A percentile compares a stretch with the other conserved stretches of the same genome.
These are phyloP conservation scores for Trypanosoma theileri DNA, from an alignment of 208 protist genomes.

Conservation along the genomic window DNA sequence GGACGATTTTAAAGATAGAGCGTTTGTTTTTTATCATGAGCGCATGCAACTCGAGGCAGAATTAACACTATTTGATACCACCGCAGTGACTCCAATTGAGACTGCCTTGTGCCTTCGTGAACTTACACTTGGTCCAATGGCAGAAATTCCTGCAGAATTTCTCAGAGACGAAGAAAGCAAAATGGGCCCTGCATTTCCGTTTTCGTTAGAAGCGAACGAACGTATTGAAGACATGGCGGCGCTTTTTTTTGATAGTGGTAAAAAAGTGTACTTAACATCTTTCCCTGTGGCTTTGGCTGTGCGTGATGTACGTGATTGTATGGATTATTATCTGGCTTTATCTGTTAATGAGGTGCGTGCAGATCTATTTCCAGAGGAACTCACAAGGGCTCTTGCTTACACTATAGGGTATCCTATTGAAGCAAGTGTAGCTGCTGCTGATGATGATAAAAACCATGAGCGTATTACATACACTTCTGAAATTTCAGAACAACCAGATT, in stretches of 20 bases:
- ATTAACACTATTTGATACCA: slow-evolving; percentile 78
- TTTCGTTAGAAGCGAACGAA: slow-evolving; percentile 39
- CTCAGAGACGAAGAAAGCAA: slow-evolving; percentile 60
- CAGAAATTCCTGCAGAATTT: slow-evolving; percentile 49
- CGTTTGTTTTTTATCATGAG: slow-evolving; percentile 80
- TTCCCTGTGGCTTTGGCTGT: slow-evolving; percentile 47
- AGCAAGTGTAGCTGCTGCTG: not conserved
- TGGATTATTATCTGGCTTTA: slow-evolving; percentile 86
- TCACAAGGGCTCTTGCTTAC: slow-evolving; percentile 52
- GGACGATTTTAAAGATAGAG: slow-evolving; percentile 38
- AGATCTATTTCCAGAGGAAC: slow-evolving; percentile 65
- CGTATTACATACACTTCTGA: slow-evolving; percentile 15
- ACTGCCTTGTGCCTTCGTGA: slow-evolving; percentile 71
- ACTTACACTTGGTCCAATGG: slow-evolving; percentile 58
- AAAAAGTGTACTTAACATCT: slow-evolving; percentile 74
- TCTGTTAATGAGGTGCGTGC: slow-evolving; percentile 74
- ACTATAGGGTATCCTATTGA: slow-evolving; percentile 63
- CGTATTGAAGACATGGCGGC: slow-evolving; percentile 50
- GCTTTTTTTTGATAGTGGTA: slow-evolving; percentile 82
- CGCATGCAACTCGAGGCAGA: slow-evolving; percentile 77
- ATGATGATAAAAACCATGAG: slow-evolving; percentile 10
- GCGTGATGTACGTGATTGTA: slow-evolving; percentile 66
- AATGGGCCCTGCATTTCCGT: slow-evolving; percentile 43
- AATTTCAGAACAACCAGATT: slow-evolving; percentile 21
- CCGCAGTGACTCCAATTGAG: slow-evolving; percentile 67